Conservation (phyloP, 192 early-diverging fungal genomes). For the Coemansia sp. region DNA sequence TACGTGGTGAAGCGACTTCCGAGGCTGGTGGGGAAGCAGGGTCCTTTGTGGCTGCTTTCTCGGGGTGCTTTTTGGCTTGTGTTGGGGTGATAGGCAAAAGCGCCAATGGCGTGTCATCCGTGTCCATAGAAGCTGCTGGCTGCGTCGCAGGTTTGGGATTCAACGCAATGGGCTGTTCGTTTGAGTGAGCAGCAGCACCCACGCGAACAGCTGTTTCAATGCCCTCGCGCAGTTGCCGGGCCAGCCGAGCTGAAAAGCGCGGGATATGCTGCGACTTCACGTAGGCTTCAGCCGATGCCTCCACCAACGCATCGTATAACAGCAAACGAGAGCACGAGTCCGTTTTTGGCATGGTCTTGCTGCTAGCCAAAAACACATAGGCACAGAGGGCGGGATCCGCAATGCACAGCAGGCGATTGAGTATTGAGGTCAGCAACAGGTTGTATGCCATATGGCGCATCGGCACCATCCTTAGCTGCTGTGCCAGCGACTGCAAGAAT, state of each 20-base stretch:
- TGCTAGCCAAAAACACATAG: slow-evolving; percentile 41
- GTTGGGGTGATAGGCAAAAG: background rate
- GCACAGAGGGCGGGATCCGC: slow-evolving; percentile 44
- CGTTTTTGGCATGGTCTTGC: slow-evolving; percentile 8
- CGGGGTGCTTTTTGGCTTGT: no score
- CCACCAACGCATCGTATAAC: slow-evolving; percentile 36
- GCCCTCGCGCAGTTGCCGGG: slow-evolving; percentile 36
- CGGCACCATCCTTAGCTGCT: slow-evolving; percentile 43
- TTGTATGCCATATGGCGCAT: slow-evolving; percentile 59
- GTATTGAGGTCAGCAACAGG: slow-evolving; percentile 57
- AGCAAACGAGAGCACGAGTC: background rate
- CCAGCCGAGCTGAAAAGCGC: slow-evolving; percentile 34
- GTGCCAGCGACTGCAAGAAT: slow-evolving; percentile 53
- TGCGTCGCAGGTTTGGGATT: background rate
- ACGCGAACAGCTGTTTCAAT: slow-evolving; percentile 46
- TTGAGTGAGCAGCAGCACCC: slow-evolving; percentile 20
- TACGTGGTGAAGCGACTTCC: background rate
- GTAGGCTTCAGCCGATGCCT: slow-evolving; percentile 42
- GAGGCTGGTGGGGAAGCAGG: background rate
- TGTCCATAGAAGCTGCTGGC: background rate
- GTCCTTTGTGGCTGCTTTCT: no score
- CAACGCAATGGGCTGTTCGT: background rate
- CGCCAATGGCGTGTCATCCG: background rate
- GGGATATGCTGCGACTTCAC: slow-evolving; percentile 43
- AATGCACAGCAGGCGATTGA: slow-evolving; percentile 53